These are phyloP conservation scores for Eutreptiella sp. DNA, from an alignment of 208 protist species.

Conservation along the genomic window DNA sequence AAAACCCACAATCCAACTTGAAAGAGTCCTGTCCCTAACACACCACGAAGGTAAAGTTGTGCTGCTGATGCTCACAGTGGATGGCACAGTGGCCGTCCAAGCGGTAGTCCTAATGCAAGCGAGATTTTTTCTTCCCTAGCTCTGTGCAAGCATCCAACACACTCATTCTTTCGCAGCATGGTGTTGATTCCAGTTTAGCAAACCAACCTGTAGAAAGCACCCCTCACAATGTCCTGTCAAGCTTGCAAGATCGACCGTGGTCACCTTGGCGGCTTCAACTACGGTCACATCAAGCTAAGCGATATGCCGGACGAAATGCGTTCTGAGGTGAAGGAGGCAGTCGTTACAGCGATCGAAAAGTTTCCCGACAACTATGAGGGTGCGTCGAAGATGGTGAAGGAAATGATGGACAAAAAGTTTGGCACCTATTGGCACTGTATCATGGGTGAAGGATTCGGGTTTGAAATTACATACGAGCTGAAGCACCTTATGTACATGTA, in stretches of 20 bases:
- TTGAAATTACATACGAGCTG: slow-evolving; percentile 84
- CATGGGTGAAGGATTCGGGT: slow-evolving; percentile 87
- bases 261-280: slow-evolving; percentile 64
- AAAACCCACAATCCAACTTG: too few species aligned
- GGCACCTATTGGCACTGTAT: slow-evolving; percentile 83
- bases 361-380: slow-evolving; percentile 75
- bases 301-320: slow-evolving; percentile 93
- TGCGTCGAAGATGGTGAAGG: slow-evolving; percentile 83
- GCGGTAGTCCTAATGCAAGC: too few species aligned
- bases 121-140: too few species aligned
- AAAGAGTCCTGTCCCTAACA: too few species aligned
- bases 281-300: slow-evolving; percentile 75
- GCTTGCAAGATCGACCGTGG: slow-evolving; percentile 56
- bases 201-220: too few species aligned
- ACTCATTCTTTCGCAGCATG: too few species aligned
- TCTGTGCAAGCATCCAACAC: too few species aligned
- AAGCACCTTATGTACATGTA: slow-evolving; percentile 90
- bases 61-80: too few species aligned
- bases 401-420: slow-evolving; percentile 91
- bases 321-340: slow-evolving; percentile 79
- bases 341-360: slow-evolving; percentile 85
- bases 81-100: too few species aligned
- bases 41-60: too few species aligned
- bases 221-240: slow-evolving; percentile 42
- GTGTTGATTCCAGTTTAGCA: too few species aligned